Evolutionary conservation across 2,329 filamentous ascomycete species (phyloP).

Genomic region (Fonsecaea pugnacius): DNA sequence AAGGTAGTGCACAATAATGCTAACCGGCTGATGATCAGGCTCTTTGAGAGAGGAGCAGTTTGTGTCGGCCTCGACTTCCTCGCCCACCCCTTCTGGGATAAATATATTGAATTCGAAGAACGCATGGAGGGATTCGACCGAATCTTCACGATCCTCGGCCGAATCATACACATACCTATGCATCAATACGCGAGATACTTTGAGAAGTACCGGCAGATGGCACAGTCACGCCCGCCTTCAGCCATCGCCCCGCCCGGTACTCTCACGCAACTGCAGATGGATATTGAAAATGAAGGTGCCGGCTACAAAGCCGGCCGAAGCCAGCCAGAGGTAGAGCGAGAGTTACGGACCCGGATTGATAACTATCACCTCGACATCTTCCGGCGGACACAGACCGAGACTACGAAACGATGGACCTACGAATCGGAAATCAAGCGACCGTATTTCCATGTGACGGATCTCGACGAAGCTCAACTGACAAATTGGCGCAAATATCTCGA

Average conservation of each 20-base stretch:
- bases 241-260: constrained; percentile 73
- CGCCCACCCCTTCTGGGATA: constrained; percentile 97
- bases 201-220: constrained; percentile 80
- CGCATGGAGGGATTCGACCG: constrained; percentile 81
- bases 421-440: constrained; percentile 93
- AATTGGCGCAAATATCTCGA: constrained; percentile 98
- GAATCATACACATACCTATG: constrained; percentile 87
- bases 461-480: constrained; percentile 79
- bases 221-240: constrained; percentile 70
- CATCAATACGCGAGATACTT: constrained; percentile 96
- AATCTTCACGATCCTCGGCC: constrained; percentile 80
- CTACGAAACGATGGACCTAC: constrained; percentile 90
- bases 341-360: constrained; percentile 79
- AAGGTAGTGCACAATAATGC: constrained; percentile 38
- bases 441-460: constrained; percentile 94
- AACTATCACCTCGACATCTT: constrained; percentile 80
- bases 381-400: constrained; percentile 79
- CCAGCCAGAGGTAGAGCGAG: constrained; percentile 80
- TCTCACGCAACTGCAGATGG: constrained; percentile 69
- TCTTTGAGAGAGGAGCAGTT: constrained; percentile 87
- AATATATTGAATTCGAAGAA: constrained; percentile 96
- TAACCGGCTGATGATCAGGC: constrained; percentile 59
- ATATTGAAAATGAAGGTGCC: constrained; percentile 70
- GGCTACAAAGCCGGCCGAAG: constrained; percentile 59
- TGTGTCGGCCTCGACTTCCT: constrained; percentile 91